Evolutionary conservation across 163 green algal genomes (phyloP), one percentile per base, ranked within the genome.

Genomic region (Scenedesmus sp.): DNA sequence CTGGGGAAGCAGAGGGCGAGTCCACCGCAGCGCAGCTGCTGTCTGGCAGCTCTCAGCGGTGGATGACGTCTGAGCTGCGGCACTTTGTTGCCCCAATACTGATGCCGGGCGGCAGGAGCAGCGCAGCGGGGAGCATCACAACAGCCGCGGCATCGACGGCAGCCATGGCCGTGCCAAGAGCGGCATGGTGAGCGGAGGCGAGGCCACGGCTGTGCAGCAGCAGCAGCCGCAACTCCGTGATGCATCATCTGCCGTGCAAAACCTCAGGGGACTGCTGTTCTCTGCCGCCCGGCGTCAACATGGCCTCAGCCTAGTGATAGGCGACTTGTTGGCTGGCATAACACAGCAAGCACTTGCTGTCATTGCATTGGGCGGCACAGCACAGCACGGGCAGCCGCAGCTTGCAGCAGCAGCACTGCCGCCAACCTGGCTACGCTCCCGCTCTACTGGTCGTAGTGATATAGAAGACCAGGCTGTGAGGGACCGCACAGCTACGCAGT

Each of bases 291-390:
- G 73, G 12, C 73, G 24, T 4, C 73, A 51, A 37, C 33, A 35
- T n/a, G 73, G 73, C 73, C 49, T 82, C 73, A 82, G 73, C 73
- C 35, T n/a, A n/a, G 73, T 82, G 33, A 46, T 82, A 5, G 37
- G 37, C 18, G 73, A 82, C 16, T 30, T 82, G 73, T 35, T 82
- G 15, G 73, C 35, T 20, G 16, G 35, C 73, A 49, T 30, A 49
- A 16, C 73, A n/a, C 73, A 82, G 73, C 73, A 40, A 24, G 65
- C 65, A 5, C 65, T 76, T 40, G 30, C 65, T 76, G 4, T 37
- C 2, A 76, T 40, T 76, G 65, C 65, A 18, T 18, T 76, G 30
- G 65, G 65, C 30, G 65, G 65, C 30, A 18, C 6, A 5, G 9
- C 65, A 76, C 30, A 40, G 4, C 30, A 20, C 30, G 7, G 3